Evolutionary conservation across 768 basidiomycete species (phyloP), one percentile per base, ranked within the genome.

Genomic region (Boletus rubescentipes): DNA sequence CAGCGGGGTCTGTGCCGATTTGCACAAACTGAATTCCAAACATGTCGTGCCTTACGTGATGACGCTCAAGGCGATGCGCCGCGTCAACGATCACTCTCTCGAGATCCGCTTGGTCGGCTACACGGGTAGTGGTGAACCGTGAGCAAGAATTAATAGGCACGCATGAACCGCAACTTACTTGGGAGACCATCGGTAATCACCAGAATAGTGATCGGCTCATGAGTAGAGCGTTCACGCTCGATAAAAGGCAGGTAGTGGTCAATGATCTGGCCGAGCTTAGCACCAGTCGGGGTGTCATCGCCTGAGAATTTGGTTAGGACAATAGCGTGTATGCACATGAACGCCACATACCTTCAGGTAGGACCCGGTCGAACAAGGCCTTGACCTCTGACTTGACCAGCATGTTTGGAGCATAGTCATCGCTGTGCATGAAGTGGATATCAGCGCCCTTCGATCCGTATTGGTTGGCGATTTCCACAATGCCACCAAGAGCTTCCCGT

Each of bases 1-100:
- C 76, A 45, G 49, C 73, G 1, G 58, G 51, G 46, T 72, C 71
- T 3, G 69, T 65, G 0, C 79, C 79, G 21, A 80, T 75, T 57
- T 80, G 79, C 34, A 81, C 67, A 36, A 81, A 76, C 38, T 77
- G 75, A 29, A 80, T 67, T 10, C 78, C 75, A 6, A 80, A 67
- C 64, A 75, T 74, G n/a, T 70, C 65, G 2, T 69, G 60, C 23
- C 65, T 74, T 47, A 69, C 66, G 4, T 61, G 61, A 1, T 63
- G 68, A 35, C 63, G 64, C 45, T 79, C 77, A 18, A 78, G 72
- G 29, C 75, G 65, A 29, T 69, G 69, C 3, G 77, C 77, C 16
- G 69, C 63, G 6, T 67, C 63, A 15, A 77, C 68, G 10, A 78
- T 67, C 2, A 69, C 68, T 8, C 52, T 56, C 44, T 65, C 60